Base-by-base conservation (phyloP, 2,329 filamentous ascomycete species). In the Venturia effusa region DNA sequence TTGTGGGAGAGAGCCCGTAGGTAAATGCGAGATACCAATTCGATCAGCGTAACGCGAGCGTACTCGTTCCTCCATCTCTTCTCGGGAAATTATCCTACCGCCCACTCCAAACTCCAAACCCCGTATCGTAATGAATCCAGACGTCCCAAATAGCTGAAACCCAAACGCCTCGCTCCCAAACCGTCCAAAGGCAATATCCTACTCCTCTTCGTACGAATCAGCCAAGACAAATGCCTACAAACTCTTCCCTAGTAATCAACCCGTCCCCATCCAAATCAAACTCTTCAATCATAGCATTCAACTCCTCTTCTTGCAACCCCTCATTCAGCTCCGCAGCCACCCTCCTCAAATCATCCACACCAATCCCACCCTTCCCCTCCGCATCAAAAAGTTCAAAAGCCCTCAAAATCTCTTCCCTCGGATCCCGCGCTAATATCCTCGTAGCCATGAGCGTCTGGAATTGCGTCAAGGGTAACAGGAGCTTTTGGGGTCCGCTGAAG, bases 221-320 rank as follows among this genome's bases (percentile, higher is more conserved):
- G 67, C 63, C 78, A 74, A 86, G 77, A 73, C 85, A 87, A 68
- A 88, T 88, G n/a, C 82, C 81, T 69, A 87, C 78, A 76, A 88
- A 88, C 65, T 84, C 84, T 65, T 87, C 84, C 69, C 82, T 74
- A 59, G 79, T 81, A 68, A 88, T 86, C 64, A 82, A 92, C 13
- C 92, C 92, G 69, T 96, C 95, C 1, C 91, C 93, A 72, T 96
- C 90, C 68, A 97, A 82, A 78, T 99, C 94, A 78, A 97, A 95
- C 76, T 97, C 93, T 72, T 97, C 92, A 78, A 99, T 94, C 94
- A 99, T 99, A 68, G 92, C 92, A 69, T 85, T 82, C 66, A 99
- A 81, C 75, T 99, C 94, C 71, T 95, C 89, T 72, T 99, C 93
- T 69, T 94, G 90, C 69, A 99, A 81, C 15, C 90, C 91, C 75